Evolutionary conservation across 768 basidiomycete genomes (phyloP).

Genomic region (Tricholoma bakamatsutake): DNA sequence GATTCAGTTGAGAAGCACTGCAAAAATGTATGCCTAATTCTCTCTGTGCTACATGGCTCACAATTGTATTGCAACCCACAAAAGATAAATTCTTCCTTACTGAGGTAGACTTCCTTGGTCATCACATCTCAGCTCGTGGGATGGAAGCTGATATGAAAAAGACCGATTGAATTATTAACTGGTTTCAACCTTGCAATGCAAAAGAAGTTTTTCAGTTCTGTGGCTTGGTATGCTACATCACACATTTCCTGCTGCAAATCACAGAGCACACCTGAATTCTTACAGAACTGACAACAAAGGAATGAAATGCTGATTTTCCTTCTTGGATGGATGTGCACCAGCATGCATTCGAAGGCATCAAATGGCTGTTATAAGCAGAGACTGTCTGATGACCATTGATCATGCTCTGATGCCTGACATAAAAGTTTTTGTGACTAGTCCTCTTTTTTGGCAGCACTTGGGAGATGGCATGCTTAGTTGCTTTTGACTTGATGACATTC

Average conservation of each 20-base stretch:
- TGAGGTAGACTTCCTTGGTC: no score
- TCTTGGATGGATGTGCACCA: conserved; percentile 18
- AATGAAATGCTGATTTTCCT: conserved; percentile 14
- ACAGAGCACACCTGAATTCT: conserved; percentile 19
- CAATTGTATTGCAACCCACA: no score
- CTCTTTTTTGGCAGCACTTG: conserved; percentile 20
- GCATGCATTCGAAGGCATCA: conserved; percentile 22
- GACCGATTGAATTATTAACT: no score
- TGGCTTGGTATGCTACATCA: conserved; percentile 20
- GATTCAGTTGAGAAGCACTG: no score
- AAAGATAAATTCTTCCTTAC: no score
- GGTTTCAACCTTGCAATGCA: no score
- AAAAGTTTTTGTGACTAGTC: conserved; percentile 22
- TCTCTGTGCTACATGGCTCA: no score
- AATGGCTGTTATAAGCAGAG: conserved; percentile 17
- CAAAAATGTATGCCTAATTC: no score
- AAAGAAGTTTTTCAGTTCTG: conserved; percentile 17
- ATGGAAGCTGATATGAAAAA: not conserved
- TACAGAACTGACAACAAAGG: not conserved
- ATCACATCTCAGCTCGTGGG: not conserved
- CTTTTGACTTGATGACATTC: no score
- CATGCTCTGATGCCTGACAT: conserved; percentile 11
- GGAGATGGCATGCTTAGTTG: no score
- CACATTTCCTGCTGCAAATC: no score
- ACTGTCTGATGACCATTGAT: no score